A percentile compares a stretch with the other conserved stretches of the same genome.
Evolutionary conservation across 495 filamentous ascomycete species (phyloP).

Genomic region (Podospora pseudocomata): DNA sequence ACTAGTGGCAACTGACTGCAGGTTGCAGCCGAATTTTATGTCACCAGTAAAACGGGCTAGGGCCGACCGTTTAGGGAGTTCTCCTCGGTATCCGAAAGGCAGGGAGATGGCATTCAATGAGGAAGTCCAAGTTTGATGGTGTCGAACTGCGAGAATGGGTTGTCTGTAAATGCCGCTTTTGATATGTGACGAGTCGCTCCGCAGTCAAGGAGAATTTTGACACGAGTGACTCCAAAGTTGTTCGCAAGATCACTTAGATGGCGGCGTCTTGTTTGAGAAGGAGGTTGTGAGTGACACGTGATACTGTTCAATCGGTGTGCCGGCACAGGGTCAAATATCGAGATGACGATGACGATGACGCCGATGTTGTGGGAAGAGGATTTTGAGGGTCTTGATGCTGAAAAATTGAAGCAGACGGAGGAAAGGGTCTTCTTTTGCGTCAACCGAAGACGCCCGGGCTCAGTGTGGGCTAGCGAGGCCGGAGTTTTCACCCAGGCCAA

Average conservation of each 20-base stretch:
- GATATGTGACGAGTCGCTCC: background rate
- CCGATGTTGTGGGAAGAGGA: background rate
- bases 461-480: conserved; percentile 17
- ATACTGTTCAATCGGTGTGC: background rate
- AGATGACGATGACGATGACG: background rate
- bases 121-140: background rate
- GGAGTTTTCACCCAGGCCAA: conserved; percentile 14
- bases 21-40: conserved; percentile 14
- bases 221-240: background rate
- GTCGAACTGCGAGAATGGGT: background rate
- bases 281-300: background rate
- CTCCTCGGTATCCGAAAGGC: conserved; percentile 13
- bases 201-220: background rate
- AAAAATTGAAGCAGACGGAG: background rate
- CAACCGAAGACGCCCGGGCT: background rate
- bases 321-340: background rate
- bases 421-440: background rate
- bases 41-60: conserved; percentile 2
- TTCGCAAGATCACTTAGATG: background rate
- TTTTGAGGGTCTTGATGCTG: background rate
- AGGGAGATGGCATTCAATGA: background rate
- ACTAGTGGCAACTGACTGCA: conserved; percentile 14
- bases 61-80: background rate
- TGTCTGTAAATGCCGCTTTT: background rate
- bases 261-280: background rate